phyloP scores from a whole-genome alignment of 1,139 yeast species.

The Taphrina sp. region DNA sequence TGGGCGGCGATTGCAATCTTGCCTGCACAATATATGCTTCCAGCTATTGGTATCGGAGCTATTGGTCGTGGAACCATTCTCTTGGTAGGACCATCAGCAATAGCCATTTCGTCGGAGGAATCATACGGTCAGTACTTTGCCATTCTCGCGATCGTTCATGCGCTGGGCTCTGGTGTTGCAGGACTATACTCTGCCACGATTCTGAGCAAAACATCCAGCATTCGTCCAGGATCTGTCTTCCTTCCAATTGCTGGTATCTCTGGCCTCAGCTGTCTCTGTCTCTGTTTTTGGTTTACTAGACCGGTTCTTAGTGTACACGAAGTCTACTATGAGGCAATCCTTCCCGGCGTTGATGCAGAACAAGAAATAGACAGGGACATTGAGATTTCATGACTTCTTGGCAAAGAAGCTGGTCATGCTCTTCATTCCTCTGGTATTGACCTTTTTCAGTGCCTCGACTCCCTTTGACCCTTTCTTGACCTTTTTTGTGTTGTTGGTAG shows the following conservation, averaged over 20 bases:
- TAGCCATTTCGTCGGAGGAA: neutral
- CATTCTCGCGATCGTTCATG: slow-evolving; percentile 1
- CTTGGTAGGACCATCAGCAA: slow-evolving; percentile 1
- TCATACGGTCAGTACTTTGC: neutral
- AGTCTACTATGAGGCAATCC: no score
- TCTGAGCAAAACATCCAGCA: no score
- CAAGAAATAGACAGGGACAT: neutral
- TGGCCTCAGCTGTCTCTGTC: no score
- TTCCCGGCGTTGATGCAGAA: no score
- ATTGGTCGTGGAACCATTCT: neutral
- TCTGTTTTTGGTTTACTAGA: no score
- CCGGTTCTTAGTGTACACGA: no score
- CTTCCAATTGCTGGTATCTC: no score
- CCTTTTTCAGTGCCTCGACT: slow-evolving; percentile 27
- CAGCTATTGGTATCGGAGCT: slow-evolving; percentile 1
- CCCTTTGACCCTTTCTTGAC: slow-evolving; percentile 27
- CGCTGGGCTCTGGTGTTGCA: slow-evolving; percentile 7
- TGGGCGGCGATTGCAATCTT: slow-evolving; percentile 5
- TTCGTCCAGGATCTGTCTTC: no score
- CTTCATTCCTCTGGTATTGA: slow-evolving; percentile 27
- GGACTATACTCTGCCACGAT: no score
- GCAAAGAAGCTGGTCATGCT: slow-evolving; percentile 29
- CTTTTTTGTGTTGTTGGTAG: neutral
- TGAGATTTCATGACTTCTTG: slow-evolving; percentile 1
- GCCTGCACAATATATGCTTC: slow-evolving; percentile 1